Evolutionary conservation across 108 stramenopile species (phyloP).

Genomic region (Mediolabrus comicus): DNA sequence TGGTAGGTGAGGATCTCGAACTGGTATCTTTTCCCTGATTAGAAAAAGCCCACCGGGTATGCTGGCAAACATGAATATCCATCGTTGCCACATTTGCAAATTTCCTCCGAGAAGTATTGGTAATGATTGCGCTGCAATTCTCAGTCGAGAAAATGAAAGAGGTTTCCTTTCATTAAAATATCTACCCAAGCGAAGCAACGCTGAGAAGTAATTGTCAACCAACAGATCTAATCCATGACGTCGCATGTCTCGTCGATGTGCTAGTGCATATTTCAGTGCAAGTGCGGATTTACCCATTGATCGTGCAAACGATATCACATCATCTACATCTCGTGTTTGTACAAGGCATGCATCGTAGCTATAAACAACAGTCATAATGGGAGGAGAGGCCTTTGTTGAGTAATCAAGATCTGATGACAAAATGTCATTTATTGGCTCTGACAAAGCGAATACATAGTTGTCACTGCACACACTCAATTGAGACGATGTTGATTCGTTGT

Average conservation of each 20-base stretch:
- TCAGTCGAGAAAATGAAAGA: conserved; percentile 66
- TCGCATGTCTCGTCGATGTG: conserved; percentile 55
- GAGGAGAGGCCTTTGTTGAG: conserved; percentile 41
- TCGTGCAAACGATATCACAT: conserved; percentile 68
- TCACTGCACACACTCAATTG: conserved; percentile 70
- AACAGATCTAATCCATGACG: conserved; percentile 54
- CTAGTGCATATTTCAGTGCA: conserved; percentile 61
- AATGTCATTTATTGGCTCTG: conserved; percentile 27
- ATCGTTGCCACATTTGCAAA: conserved; percentile 62
- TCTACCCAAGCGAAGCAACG: conserved; percentile 47
- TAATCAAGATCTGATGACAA: background rate
- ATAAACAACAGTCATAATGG: conserved; percentile 56
- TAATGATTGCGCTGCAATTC: conserved; percentile 66
- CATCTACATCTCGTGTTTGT: conserved; percentile 68
- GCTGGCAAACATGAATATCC: conserved; percentile 62
- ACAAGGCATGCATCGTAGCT: conserved; percentile 51
- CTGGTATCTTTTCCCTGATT: conserved; percentile 69
- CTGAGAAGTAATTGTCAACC: conserved; percentile 58
- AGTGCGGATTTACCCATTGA: conserved; percentile 48
- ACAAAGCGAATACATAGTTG: conserved; percentile 65
- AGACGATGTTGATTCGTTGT: conserved; percentile 22
- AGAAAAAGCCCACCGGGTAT: conserved; percentile 77
- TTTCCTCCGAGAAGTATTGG: conserved; percentile 75
- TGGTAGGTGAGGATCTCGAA: conserved; percentile 76
- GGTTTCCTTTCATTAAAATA: conserved; percentile 3